Evolutionary conservation across 2,329 filamentous ascomycete species (phyloP), one percentile per base, ranked within the genome.

Genomic region (Aspergillus sp.): DNA sequence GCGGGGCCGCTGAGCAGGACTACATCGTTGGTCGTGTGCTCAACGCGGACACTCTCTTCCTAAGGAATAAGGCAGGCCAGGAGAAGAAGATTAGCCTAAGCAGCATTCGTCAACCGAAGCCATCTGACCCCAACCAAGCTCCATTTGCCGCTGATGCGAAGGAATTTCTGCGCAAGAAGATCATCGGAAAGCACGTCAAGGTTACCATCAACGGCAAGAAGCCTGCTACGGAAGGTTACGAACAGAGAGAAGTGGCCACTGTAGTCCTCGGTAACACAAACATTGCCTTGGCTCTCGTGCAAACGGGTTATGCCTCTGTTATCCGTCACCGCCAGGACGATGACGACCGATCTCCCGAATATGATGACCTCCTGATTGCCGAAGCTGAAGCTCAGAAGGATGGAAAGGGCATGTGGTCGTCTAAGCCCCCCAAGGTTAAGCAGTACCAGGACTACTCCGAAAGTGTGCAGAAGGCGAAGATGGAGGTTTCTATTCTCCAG

Each of bases 301-400:
- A 97, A 77, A 90, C 90, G 64, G 95, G 95, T 31, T 96, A 93
- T 80, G 90, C 89, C 23, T 93, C 93, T 0, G 95, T 99, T 8
- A 96, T 99, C 69, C 88, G 95, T 61, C 95, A 99, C 78, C 87
- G 93, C 63, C 90, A 93, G 76, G 93, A 98, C 69, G 95, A 99
- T 70, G 91, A 91, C 4, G 95, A 99, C 75, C 86, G 95, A 53
- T 93, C 93, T 49, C 88, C 93, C 17, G 93, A 97, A 74, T 99
- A 98, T 71, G 95, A 99, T 68, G 75, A 80, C 40, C 66, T 81
- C 31, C 65, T 80, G 37, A 71, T 75, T 14, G 75, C 77, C 9
- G 77, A 80, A 66, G 75, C 77, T 51, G 70, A 74, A 59, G 93
- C 95, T 52, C 93, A 96, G 77, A 87, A 90, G 62, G 90, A 91